phyloP scores from a whole-genome alignment of 768 basidiomycete genomes.

The Pilatotrama ljubarskyi region DNA sequence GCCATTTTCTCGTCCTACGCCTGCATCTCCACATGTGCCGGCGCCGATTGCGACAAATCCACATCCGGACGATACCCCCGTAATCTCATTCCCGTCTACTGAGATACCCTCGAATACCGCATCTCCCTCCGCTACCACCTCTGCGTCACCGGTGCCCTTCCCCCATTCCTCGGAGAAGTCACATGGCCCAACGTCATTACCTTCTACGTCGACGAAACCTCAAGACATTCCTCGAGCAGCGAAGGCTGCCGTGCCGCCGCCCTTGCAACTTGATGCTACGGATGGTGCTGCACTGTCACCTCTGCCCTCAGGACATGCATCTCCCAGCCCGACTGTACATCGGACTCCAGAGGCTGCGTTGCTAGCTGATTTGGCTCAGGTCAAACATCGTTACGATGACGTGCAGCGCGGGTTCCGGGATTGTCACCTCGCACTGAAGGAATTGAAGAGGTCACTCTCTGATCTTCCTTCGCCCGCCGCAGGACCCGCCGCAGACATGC shows the following conservation, averaged over 20 bases:
- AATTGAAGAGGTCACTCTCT: constrained; percentile 45
- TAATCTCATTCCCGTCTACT: neutral
- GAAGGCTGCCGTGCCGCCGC: constrained; percentile 1
- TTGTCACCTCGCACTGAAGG: constrained; percentile 66
- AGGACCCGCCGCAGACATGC: constrained; percentile 1
- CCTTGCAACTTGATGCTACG: constrained; percentile 5
- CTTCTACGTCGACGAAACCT: too few species aligned
- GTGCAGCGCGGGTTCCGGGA: constrained; percentile 66
- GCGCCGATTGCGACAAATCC: neutral
- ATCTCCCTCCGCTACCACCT: too few species aligned
- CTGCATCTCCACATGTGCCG: neutral
- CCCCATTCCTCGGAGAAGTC: neutral
- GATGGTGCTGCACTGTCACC: constrained; percentile 7
- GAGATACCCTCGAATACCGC: neutral
- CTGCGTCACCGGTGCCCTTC: neutral
- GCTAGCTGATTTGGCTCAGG: constrained; percentile 44
- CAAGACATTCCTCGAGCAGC: neutral
- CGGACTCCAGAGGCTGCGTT: neutral
- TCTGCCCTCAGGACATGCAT: neutral
- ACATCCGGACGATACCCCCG: neutral
- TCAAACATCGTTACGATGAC: constrained; percentile 56
- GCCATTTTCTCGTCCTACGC: neutral
- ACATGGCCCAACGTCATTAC: neutral
- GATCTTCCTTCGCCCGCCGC: constrained; percentile 21
- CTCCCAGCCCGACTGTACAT: neutral